Conservation (phyloP, 2,329 filamentous ascomycete genomes). For the Coniochaeta prunicola region DNA sequence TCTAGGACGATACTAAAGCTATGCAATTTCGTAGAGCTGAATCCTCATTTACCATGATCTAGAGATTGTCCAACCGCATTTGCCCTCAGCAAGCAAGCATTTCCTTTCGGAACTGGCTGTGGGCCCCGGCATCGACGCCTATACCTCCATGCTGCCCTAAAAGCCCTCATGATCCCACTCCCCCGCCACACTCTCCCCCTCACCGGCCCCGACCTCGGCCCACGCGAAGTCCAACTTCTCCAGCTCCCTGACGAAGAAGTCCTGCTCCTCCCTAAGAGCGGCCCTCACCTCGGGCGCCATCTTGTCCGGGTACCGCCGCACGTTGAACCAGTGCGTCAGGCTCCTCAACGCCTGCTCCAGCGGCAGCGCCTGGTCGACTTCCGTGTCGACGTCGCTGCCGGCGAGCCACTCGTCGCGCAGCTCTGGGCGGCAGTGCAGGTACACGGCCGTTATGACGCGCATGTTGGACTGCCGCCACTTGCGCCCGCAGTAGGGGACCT, state of each 20-base stretch:
- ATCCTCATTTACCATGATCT: not conserved
- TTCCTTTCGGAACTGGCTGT: not conserved
- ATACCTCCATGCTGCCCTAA: not conserved
- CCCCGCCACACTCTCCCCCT: slow-evolving; percentile 13
- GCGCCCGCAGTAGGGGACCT: slow-evolving; percentile 94
- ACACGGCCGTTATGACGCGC: slow-evolving; percentile 96
- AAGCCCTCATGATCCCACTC: slow-evolving; percentile 12
- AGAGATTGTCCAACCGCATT: not conserved
- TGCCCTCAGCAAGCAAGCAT: not conserved
- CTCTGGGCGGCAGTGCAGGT: slow-evolving; percentile 87
- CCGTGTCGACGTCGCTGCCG: slow-evolving; percentile 83
- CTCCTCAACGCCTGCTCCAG: slow-evolving; percentile 85
- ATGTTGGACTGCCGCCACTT: slow-evolving; percentile 99
- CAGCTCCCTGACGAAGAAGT: slow-evolving; percentile 72
- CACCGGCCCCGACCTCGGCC: slow-evolving; percentile 29
- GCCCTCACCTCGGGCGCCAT: slow-evolving; percentile 55
- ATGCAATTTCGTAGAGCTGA: not conserved
- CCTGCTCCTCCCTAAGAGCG: slow-evolving; percentile 63
- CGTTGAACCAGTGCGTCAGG: slow-evolving; percentile 90
- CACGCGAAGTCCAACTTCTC: slow-evolving; percentile 59
- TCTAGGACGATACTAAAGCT: too few species aligned
- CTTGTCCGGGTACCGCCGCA: slow-evolving; percentile 72
- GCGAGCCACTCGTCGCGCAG: slow-evolving; percentile 92
- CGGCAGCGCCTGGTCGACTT: slow-evolving; percentile 87
- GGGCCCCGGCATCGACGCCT: not conserved